These are phyloP conservation scores for Aegilops speltoides DNA, from an alignment of 176 grass and related monocot genomes.

Conservation along the genomic window DNA sequence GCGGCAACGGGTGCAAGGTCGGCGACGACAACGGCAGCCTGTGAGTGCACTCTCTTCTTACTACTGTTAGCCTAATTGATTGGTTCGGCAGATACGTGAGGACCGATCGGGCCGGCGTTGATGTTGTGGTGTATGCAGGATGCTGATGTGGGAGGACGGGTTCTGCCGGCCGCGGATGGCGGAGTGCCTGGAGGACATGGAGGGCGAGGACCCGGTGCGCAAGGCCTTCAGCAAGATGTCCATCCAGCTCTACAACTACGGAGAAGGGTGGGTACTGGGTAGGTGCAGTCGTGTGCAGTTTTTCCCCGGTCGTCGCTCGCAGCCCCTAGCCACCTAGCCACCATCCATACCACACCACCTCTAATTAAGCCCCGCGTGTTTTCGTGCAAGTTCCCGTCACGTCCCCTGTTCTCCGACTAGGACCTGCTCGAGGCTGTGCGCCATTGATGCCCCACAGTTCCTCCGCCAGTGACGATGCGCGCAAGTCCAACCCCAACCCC, in stretches of 20 bases:
- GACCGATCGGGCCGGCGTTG: not conserved
- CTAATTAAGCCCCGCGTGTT: slow-evolving; percentile 26
- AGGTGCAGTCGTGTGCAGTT: slow-evolving; percentile 72
- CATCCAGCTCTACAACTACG: slow-evolving; percentile 99
- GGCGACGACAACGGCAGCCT: slow-evolving; percentile 99
- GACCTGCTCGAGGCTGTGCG: slow-evolving; percentile 1
- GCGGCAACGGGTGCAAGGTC: slow-evolving; percentile 95
- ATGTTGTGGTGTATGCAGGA: slow-evolving; percentile 31
- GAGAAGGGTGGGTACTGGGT: slow-evolving; percentile 99
- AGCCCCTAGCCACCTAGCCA: not conserved
- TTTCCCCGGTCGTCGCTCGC: not conserved
- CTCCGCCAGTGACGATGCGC: not conserved
- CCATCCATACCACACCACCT: not conserved
- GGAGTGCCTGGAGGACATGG: slow-evolving; percentile 90
- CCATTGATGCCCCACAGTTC: slow-evolving; percentile 26
- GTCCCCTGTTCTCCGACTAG: slow-evolving; percentile 35
- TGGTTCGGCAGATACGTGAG: no score
- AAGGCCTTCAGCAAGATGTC: slow-evolving; percentile 99
- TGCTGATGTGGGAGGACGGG: slow-evolving; percentile 99
- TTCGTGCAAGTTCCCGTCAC: not conserved
- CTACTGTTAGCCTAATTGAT: not conserved
- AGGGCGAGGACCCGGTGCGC: slow-evolving; percentile 87
- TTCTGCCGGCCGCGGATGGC: slow-evolving; percentile 75
- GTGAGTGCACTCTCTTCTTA: slow-evolving; percentile 39
- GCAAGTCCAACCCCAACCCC: not conserved